phyloP scores from a whole-genome alignment of 2,329 filamentous ascomycete species.

The Aspergillus carbonarius region DNA sequence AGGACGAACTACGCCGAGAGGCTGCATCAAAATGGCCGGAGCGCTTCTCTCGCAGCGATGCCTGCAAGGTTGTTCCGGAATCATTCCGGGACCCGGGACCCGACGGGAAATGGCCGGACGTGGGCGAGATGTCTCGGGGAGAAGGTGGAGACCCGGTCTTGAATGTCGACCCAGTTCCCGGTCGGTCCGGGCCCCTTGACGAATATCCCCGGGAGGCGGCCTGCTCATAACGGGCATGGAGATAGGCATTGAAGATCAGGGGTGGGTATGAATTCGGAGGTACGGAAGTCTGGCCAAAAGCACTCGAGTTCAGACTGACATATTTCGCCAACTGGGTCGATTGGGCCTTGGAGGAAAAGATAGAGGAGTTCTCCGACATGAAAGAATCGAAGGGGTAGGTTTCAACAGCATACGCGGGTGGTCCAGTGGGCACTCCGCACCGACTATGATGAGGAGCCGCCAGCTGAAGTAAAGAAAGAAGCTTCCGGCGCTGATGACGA shows the following conservation, averaged over 20 bases:
- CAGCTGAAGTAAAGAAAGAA: slow-evolving; percentile 81
- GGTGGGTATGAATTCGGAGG: slow-evolving; percentile 53
- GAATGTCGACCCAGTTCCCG: slow-evolving; percentile 66
- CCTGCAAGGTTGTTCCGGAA: slow-evolving; percentile 82
- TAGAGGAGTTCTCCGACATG: slow-evolving; percentile 76
- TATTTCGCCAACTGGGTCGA: slow-evolving; percentile 77
- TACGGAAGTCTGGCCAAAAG: slow-evolving; percentile 69
- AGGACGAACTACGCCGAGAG: slow-evolving; percentile 89
- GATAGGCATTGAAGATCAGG: slow-evolving; percentile 88
- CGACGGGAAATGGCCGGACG: slow-evolving; percentile 74
- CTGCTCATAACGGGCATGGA: slow-evolving; percentile 69
- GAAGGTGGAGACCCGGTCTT: slow-evolving; percentile 57
- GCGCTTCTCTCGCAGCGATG: slow-evolving; percentile 86
- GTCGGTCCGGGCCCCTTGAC: slow-evolving; percentile 59
- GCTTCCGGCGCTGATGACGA: slow-evolving; percentile 83
- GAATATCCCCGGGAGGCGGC: slow-evolving; percentile 46
- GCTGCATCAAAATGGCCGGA: slow-evolving; percentile 85
- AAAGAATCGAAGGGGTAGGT: slow-evolving; percentile 89
- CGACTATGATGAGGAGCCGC: slow-evolving; percentile 87
- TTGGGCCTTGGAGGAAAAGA: slow-evolving; percentile 72
- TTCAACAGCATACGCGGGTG: slow-evolving; percentile 89
- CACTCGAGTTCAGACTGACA: slow-evolving; percentile 83
- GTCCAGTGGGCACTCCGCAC: slow-evolving; percentile 82
- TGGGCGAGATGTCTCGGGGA: slow-evolving; percentile 65
- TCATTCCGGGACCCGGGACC: slow-evolving; percentile 86